Conservation (phyloP, 805 yeast genomes). For the Metschnikowia matae region DNA sequence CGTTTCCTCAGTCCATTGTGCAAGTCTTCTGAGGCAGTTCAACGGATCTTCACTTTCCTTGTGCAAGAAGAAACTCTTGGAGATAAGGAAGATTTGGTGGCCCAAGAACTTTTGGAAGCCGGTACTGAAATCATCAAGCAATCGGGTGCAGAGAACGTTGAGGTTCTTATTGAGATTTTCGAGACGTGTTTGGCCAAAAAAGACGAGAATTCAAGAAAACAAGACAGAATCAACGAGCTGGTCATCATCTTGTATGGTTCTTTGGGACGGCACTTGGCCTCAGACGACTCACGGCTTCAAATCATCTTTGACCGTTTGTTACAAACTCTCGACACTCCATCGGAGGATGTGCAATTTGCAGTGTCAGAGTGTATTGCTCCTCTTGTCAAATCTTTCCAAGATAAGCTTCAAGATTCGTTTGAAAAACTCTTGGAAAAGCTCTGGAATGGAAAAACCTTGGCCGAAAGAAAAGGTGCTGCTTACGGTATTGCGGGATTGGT, state of each 20-base stretch:
- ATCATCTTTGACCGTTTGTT: conserved; percentile 66
- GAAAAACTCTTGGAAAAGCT: conserved; percentile 58
- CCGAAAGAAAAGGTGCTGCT: conserved; percentile 87
- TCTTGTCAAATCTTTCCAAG: conserved; percentile 56
- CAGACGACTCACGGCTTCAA: conserved; percentile 61
- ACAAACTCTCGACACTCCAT: conserved; percentile 76
- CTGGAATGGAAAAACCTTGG: conserved; percentile 44
- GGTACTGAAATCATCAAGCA: conserved; percentile 67
- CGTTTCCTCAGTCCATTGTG: conserved; percentile 52
- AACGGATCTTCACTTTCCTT: conserved; percentile 57
- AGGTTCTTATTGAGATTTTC: conserved; percentile 73
- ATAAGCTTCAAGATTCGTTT: conserved; percentile 50
- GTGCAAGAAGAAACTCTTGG: conserved; percentile 64
- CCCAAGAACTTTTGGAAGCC: conserved; percentile 85
- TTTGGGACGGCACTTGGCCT: conserved; percentile 75
- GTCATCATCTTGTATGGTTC: conserved; percentile 87
- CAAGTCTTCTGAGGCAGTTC: conserved; percentile 37
- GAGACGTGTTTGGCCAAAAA: conserved; percentile 59
- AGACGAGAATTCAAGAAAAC: conserved; percentile 43
- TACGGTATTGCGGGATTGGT: conserved; percentile 93
- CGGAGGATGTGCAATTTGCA: conserved; percentile 86
- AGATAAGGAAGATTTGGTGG: conserved; percentile 67
- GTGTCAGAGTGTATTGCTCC: conserved; percentile 85
- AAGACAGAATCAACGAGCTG: conserved; percentile 68
- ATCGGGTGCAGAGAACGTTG: conserved; percentile 67